A percentile compares a stretch with the other conserved stretches of the same genome.
These are phyloP conservation scores for Scheffersomyces stipitis DNA, from an alignment of 805 yeast genomes.

Conservation along the genomic window DNA sequence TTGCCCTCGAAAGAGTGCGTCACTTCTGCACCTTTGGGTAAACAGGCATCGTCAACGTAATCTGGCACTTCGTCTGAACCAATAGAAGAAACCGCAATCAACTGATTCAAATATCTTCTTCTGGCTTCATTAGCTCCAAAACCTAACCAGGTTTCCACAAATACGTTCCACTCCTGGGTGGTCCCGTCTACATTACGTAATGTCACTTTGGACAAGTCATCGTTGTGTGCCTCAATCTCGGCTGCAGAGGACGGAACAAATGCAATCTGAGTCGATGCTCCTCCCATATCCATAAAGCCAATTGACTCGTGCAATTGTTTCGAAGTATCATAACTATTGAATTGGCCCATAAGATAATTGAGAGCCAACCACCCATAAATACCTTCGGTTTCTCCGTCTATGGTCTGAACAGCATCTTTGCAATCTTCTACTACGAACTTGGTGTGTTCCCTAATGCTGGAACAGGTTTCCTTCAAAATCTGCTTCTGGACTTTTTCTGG, in stretches of 20 bases:
- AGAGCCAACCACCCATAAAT: constrained; percentile 93
- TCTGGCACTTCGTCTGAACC: neutral
- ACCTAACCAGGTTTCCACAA: constrained; percentile 96
- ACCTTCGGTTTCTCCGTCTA: constrained; percentile 95
- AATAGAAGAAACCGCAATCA: constrained; percentile 35
- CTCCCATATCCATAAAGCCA: constrained; percentile 99
- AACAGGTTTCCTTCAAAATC: constrained; percentile 63
- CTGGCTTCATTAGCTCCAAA: constrained; percentile 97
- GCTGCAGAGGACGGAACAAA: constrained; percentile 71
- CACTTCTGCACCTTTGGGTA: constrained; percentile 61
- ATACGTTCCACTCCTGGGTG: constrained; percentile 75
- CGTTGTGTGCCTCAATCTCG: constrained; percentile 64
- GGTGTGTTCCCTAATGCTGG: constrained; percentile 50
- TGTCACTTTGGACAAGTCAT: constrained; percentile 68
- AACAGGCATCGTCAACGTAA: constrained; percentile 63
- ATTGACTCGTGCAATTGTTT: constrained; percentile 52
- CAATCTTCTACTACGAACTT: constrained; percentile 59
- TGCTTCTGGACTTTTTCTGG: constrained; percentile 50
- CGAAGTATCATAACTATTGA: constrained; percentile 46
- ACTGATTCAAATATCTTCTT: constrained; percentile 60
- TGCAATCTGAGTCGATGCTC: constrained; percentile 95
- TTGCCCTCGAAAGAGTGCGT: constrained; percentile 48
- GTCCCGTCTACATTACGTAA: constrained; percentile 72
- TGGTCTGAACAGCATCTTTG: constrained; percentile 71
- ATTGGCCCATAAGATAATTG: constrained; percentile 74